These are phyloP conservation scores for Choanephora cucurbitarum DNA, from an alignment of 371 early-diverging fungal species.

Conservation along the genomic window DNA sequence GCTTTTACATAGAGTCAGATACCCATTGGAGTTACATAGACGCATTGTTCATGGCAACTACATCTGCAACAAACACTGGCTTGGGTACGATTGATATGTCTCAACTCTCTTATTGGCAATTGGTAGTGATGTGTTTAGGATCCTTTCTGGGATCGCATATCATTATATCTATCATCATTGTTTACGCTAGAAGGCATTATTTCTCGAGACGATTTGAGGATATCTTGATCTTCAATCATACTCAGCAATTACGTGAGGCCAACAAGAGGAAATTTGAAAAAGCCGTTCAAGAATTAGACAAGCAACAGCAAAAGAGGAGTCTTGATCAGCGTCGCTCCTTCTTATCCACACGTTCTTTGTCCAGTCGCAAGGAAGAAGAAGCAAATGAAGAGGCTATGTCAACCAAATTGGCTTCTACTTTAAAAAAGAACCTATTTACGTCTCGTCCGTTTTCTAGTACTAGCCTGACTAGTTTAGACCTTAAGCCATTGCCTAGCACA, in stretches of 20 bases:
- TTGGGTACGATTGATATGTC: constrained; percentile 42
- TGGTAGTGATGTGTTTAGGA: constrained; percentile 31
- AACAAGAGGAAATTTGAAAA: constrained; percentile 30
- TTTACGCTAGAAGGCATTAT: constrained; percentile 40
- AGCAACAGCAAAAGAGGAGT: neutral
- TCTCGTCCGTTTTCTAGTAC: neutral
- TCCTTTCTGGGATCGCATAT: constrained; percentile 42
- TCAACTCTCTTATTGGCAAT: constrained; percentile 28
- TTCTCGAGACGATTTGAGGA: constrained; percentile 56
- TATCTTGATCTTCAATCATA: constrained; percentile 40
- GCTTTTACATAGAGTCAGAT: constrained; percentile 41
- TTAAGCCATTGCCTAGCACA: neutral
- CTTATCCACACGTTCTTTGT: no score
- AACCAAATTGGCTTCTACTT: neutral
- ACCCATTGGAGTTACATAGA: constrained; percentile 44
- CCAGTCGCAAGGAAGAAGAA: constrained; percentile 1
- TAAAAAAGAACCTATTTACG: neutral
- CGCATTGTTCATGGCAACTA: constrained; percentile 45
- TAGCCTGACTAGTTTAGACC: neutral
- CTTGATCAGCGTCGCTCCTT: no score
- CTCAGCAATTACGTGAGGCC: constrained; percentile 32
- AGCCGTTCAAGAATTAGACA: constrained; percentile 20
- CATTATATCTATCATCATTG: constrained; percentile 35
- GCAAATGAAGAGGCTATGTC: neutral
- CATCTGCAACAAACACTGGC: constrained; percentile 43